Base-by-base conservation (phyloP, 2,329 filamentous ascomycete genomes). In the Ophiostoma triangulosporum region DNA sequence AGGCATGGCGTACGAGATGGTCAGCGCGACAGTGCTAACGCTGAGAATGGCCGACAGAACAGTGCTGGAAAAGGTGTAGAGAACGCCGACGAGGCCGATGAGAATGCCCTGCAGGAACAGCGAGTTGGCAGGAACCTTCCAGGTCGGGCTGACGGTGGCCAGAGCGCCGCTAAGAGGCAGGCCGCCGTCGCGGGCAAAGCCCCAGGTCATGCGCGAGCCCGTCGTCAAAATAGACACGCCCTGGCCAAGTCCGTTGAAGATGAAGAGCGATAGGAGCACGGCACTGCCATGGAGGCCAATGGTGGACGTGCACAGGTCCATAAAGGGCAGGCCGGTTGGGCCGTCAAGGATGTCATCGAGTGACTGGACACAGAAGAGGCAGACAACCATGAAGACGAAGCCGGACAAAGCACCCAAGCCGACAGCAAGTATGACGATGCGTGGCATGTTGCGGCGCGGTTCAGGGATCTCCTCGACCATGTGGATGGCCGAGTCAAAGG, bases 21-120 rank as follows among this genome's bases (percentile, higher is more conserved):
- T 78, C 1, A 78, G 66, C 1, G 75, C 74, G 53, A 78, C 77
- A 11, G 75, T 78, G 64, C 74, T 76, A 57, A 78, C 75, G 57
- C 72, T 74, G 20, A 78, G 64, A 48, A 78, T 73, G 15, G 76
- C 75, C 38, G 73, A 66, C 12, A 79, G 68, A 0, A 77, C 75
- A 0, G 75, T 75, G 48, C 69, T 69, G 45, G 76, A 69, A 54
- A 78, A 78, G 1, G 75, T 69, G 58, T 78, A 78, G 0, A 81
- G 50, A 14, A 57, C 51, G 20, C 56, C 54, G 31, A 56, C 53
- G 31, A 59, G 29, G 22, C 56, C 49, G 22, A 57, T 48, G 2
- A 56, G 51, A 36, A n/a, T 52, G 20, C 52, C 52, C 31, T 55
- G 54, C 31, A 55, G 35, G 11, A 36, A 20, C 38, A 54, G 35